These are phyloP conservation scores for Nissolia schottii DNA, from an alignment of 306 rosid species.

Conservation along the genomic window DNA sequence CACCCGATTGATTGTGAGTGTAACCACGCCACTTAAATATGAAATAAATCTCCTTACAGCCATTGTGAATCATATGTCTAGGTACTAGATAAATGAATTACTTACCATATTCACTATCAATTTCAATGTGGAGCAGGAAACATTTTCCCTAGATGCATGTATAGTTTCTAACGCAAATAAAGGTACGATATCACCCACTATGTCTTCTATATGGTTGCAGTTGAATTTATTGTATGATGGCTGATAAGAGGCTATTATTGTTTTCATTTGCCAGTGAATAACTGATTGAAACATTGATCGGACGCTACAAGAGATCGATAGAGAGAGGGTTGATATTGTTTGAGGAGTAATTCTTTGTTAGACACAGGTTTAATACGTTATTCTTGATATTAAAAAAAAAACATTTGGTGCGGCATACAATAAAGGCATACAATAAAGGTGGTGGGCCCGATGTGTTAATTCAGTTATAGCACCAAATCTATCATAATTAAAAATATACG, in stretches of 20 bases:
- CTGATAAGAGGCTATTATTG: not conserved
- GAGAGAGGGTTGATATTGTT: slow-evolving; percentile 5
- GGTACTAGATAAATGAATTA: slow-evolving; percentile 9
- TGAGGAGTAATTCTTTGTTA: too few species aligned
- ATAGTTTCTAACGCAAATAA: slow-evolving; percentile 13
- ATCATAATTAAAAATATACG: too few species aligned
- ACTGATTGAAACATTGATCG: not conserved
- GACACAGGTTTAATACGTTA: too few species aligned
- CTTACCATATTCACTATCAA: slow-evolving; percentile 5
- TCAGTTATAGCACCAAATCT: too few species aligned
- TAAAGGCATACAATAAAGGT: too few species aligned
- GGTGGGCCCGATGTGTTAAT: too few species aligned
- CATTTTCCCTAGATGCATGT: slow-evolving; percentile 3
- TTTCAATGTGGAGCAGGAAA: slow-evolving; percentile 31
- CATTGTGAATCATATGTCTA: not conserved
- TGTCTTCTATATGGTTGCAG: slow-evolving; percentile 1
- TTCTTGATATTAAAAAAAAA: too few species aligned
- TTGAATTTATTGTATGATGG: slow-evolving; percentile 15
- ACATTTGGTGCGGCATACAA: too few species aligned
- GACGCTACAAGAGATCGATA: slow-evolving; percentile 2
- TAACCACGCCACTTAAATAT: not conserved
- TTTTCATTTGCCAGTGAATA: slow-evolving; percentile 17
- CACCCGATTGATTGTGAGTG: slow-evolving; percentile 86
- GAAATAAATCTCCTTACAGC: slow-evolving; percentile 2
- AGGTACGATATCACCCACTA: slow-evolving; percentile 19